Conservation (phyloP, 805 yeast genomes). For the Torulaspora microellipsoides region DNA sequence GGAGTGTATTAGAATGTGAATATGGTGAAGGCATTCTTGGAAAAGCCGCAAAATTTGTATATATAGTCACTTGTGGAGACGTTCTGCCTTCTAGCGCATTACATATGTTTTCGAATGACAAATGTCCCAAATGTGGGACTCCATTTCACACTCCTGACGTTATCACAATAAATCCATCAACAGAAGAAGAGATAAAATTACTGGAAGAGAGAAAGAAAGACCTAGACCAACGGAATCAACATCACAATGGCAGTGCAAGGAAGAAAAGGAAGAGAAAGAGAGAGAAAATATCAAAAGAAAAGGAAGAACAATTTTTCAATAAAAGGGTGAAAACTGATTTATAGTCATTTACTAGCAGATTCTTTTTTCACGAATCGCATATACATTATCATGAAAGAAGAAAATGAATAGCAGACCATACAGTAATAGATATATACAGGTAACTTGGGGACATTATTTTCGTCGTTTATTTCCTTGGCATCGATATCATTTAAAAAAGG, state of each 20-base stretch:
- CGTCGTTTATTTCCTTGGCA: no score
- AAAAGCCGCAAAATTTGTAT: slow-evolving; percentile 39
- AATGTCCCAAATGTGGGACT: slow-evolving; percentile 43
- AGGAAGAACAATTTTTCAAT: no score
- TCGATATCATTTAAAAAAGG: no score
- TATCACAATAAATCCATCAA: slow-evolving; percentile 37
- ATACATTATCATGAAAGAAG: no score
- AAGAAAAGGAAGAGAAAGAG: slow-evolving; percentile 25
- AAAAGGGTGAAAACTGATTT: no score
- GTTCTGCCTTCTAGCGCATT: slow-evolving; percentile 36
- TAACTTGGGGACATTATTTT: not conserved
- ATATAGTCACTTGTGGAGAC: slow-evolving; percentile 45
- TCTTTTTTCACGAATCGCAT: no score
- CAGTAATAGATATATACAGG: slow-evolving; percentile 1
- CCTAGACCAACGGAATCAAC: slow-evolving; percentile 25
- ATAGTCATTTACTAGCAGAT: no score
- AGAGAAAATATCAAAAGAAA: slow-evolving; percentile 3
- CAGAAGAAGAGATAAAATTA: slow-evolving; percentile 16
- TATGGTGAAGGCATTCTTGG: slow-evolving; percentile 35
- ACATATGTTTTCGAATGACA: slow-evolving; percentile 15
- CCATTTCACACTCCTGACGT: slow-evolving; percentile 27
- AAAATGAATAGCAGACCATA: not conserved
- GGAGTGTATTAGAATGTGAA: slow-evolving; percentile 13
- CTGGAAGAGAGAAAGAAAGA: slow-evolving; percentile 23
- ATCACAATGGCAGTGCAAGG: slow-evolving; percentile 37